phyloP scores from a whole-genome alignment of 208 protist genomes.

The Acanthamoeba polyphaga region DNA sequence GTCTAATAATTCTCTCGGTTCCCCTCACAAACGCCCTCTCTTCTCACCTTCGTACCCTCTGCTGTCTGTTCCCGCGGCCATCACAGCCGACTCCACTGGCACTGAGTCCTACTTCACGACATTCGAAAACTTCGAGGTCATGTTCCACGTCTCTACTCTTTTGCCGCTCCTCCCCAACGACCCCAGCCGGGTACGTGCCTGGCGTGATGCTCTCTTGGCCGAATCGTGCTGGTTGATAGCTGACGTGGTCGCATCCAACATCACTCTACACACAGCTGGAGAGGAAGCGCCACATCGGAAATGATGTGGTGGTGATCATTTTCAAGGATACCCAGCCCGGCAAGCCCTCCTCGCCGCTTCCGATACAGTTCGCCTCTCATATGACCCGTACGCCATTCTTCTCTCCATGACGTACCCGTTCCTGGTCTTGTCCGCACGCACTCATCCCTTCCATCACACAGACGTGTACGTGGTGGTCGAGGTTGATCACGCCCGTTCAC shows the following conservation, averaged over 20 bases:
- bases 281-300: constrained; percentile 44
- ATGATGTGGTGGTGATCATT: constrained; percentile 65
- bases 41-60: background rate
- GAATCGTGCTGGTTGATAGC: background rate
- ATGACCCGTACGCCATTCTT: constrained; percentile 32
- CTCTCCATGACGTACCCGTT: background rate
- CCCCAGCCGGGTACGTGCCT: background rate
- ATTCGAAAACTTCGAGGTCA: constrained; percentile 55
- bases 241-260: background rate
- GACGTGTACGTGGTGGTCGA: constrained; percentile 47
- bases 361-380: constrained; percentile 34
- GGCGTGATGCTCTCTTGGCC: background rate
- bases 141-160: constrained; percentile 57
- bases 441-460: background rate
- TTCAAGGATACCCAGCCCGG: constrained; percentile 60
- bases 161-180: constrained; percentile 9
- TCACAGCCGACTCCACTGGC: constrained; percentile 10
- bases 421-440: background rate
- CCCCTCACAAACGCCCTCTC: background rate
- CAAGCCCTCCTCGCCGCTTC: background rate
- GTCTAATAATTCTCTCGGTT: background rate
- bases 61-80: background rate
- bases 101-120: constrained; percentile 51
- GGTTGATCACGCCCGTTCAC: background rate
- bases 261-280: background rate